Percentiles rank a stretch among this genome's conserved stretches.
Evolutionary conservation across 345 rosid genomes (phyloP).

Genomic region (Bruguiera parviflora): DNA sequence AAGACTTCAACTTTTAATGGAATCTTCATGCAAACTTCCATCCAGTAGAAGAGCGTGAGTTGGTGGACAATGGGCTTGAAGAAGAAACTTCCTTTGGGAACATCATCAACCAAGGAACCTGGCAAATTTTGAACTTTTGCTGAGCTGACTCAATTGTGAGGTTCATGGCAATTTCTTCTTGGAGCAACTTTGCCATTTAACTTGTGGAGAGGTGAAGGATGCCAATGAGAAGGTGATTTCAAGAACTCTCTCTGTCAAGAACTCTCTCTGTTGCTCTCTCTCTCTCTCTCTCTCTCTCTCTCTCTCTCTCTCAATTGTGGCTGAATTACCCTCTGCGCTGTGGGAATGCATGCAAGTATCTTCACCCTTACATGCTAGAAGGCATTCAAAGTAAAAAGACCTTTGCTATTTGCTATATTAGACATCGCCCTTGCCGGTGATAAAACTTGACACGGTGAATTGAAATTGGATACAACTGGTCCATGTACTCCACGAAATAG

Average conservation of each 20-base stretch:
- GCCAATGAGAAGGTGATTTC: not conserved
- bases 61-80: slow-evolving; percentile 1
- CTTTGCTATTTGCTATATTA: too few species aligned
- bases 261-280: too few species aligned
- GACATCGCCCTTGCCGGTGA: too few species aligned
- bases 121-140: slow-evolving; percentile 8
- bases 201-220: not conserved
- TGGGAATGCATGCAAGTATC: too few species aligned
- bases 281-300: not conserved
- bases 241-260: not conserved
- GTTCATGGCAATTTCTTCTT: slow-evolving; percentile 31
- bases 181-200: not conserved
- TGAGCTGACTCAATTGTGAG: slow-evolving; percentile 19
- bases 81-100: slow-evolving; percentile 22
- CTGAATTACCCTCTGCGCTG: not conserved
- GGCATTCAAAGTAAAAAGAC: too few species aligned
- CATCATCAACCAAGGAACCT: slow-evolving; percentile 25
- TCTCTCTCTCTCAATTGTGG: not conserved
- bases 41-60: slow-evolving; percentile 4
- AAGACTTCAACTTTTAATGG: slow-evolving; percentile 8
- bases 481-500: too few species aligned
- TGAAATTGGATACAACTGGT: too few species aligned
- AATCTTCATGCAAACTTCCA: slow-evolving; percentile 3
- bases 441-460: too few species aligned
- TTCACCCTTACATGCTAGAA: too few species aligned